Evolutionary conservation across 139 green algal species (phyloP), one percentile per base, ranked within the genome.

Genomic region (Astrephomene gubernaculifera): DNA sequence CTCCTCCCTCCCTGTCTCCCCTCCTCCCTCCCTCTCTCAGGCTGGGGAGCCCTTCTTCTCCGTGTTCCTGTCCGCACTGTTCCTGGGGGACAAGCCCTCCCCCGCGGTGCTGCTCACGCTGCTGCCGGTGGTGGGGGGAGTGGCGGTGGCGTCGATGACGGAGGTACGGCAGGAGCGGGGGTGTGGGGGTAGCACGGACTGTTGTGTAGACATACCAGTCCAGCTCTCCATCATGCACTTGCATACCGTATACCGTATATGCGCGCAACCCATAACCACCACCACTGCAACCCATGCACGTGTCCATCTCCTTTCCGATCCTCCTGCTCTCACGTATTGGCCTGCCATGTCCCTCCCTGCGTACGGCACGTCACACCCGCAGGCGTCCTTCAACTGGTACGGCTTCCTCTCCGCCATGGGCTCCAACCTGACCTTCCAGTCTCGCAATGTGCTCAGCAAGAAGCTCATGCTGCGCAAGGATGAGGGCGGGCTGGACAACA

Each of bases 1-100:
- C 44, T 35, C n/a, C 25, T 31, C 44, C 49, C n/a, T 36, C 72
- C 33, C 25, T n/a, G 10, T 36, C 65, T 22, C 25, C 8, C n/a
- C 33, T 3, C 64, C n/a, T 8, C 57, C 31, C 6, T 27, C 31
- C 21, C 27, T 12, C 64, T 45, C 43, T 43, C 89, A 95, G 93
- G 96, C 97, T 0, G 94, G 98, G 90, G 97, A 99, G 91, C 97
- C 97, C 22, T 97, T 99, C 91, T 99, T 99, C 91, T 96, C 90
- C 0, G 97, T 99, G 71, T 25, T 95, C 31, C 91, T 99, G 70
- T 97, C 92, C 10, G 79, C 90, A 1, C 61, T 98, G 14, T 98
- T 99, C 89, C 93, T 99, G 41, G 93, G 94, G 1, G 95, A 98
- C 38, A 71, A 81, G 29, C 94, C 96, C 25, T 89, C 86, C 31